Base-by-base conservation (phyloP, 768 basidiomycete species). In the Kwoniella pini region DNA sequence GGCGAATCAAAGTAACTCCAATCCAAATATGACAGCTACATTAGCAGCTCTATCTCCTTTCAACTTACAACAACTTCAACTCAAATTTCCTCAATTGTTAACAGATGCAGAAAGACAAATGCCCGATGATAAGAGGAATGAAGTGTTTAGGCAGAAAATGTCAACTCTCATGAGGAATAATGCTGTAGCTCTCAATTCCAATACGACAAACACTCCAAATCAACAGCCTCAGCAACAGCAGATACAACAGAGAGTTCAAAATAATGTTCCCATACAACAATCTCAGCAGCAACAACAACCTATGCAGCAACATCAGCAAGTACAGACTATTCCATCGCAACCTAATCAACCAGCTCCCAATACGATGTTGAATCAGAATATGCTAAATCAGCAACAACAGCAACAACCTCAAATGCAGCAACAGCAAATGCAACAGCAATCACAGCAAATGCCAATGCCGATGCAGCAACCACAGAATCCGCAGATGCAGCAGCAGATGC, bases 51-150 rank as follows among this genome's bases (percentile, higher is more conserved):
- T 44, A 44, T 45, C 62, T 17, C 24, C 52, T 7, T 54, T 42
- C 21, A 62, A 62, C 33, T 36, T 60, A 45, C 52, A 52, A 15
- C 50, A 45, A 24, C 50, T 71, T 11, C 63, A 69, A 49, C n/a
- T 19, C 2, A 64, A 60, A 15, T 64, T 64, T 38, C 67, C 70
- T 5, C 36, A 46, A 21, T 6, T 72, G 10, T 51, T 72, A 15
- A 48, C 43, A 9, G 54, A 62, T 12, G 57, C 30, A 10, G 70
- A 72, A 40, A 50, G 54, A 21, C 22, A 31, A 10, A 39, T 70
- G 19, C 65, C 68, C 2, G 54, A 59, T 7, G 52, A 62, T 12
- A 43, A 54, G 40, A n/a, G 54, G 44, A 51, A 61, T 22, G 54
- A 59, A n/a, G 19, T 67, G 22, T 51, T 67, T 21, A 28, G 45